Evolutionary conservation across 495 filamentous ascomycete species (phyloP).

Genomic region (Penicillium bovifimosum): DNA sequence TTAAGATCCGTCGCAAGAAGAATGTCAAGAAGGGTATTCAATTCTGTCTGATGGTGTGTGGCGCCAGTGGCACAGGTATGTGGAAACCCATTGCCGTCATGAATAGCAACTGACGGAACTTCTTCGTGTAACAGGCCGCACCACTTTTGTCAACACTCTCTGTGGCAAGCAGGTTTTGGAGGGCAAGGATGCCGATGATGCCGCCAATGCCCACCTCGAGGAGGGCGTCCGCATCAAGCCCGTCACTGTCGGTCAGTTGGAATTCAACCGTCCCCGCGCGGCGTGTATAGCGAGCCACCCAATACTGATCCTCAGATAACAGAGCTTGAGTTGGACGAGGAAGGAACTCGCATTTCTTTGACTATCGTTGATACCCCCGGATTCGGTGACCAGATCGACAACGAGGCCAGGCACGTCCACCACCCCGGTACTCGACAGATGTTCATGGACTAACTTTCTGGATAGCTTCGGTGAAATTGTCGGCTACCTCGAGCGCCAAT

Average conservation of each 20-base stretch:
- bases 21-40: conserved; percentile 99
- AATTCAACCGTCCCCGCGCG: not conserved
- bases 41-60: conserved; percentile 99
- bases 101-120: conserved; percentile 25
- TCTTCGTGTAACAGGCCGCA: conserved; percentile 61
- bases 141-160: conserved; percentile 98
- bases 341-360: conserved; percentile 94
- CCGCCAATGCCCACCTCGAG: conserved; percentile 81
- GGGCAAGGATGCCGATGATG: conserved; percentile 86
- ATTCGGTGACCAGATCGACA: conserved; percentile 98
- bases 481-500: conserved; percentile 96
- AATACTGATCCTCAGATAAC: conserved; percentile 5
- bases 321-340: conserved; percentile 97
- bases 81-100: conserved; percentile 12
- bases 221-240: conserved; percentile 98
- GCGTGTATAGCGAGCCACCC: not conserved
- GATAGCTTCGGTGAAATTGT: conserved; percentile 91
- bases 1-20: conserved; percentile 99
- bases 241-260: conserved; percentile 82
- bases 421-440: not conserved
- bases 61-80: conserved; percentile 95
- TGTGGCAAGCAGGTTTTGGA: conserved; percentile 88
- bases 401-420: conserved; percentile 80
- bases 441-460: conserved; percentile 23
- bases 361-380: conserved; percentile 98